phyloP scores from a whole-genome alignment of 306 rosid genomes.

The Macrotyloma uniflorum region DNA sequence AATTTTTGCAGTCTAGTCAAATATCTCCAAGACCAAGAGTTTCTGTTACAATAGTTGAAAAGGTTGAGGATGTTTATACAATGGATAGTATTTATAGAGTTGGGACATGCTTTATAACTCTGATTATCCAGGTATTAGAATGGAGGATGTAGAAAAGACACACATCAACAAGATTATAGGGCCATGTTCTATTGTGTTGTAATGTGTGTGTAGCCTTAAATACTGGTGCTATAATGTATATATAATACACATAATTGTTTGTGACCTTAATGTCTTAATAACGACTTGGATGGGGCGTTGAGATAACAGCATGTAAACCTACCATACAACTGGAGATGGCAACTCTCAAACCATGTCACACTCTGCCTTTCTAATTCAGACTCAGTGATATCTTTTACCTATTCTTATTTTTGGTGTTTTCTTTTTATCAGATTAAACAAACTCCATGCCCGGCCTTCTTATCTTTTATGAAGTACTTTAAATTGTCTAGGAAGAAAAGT shows the following conservation, averaged over 20 bases:
- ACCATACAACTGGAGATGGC: neutral
- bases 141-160: neutral
- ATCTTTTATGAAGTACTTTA: slow-evolving; percentile 20
- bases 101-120: slow-evolving; percentile 24
- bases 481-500: slow-evolving; percentile 28
- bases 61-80: slow-evolving; percentile 1
- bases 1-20: slow-evolving; percentile 8
- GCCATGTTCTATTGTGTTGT: slow-evolving; percentile 2
- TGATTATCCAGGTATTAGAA: slow-evolving; percentile 19
- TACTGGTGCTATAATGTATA: slow-evolving; percentile 33
- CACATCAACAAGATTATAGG: neutral
- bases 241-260: neutral
- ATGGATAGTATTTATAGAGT: slow-evolving; percentile 21
- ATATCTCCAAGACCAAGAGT: slow-evolving; percentile 10
- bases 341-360: neutral
- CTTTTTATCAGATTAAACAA: slow-evolving; percentile 22
- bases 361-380: neutral
- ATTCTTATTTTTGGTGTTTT: neutral
- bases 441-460: slow-evolving; percentile 11
- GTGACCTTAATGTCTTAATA: neutral
- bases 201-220: slow-evolving; percentile 14
- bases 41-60: slow-evolving; percentile 21
- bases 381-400: neutral
- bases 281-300: neutral
- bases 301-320: neutral